Conservation (phyloP, 78 protist species). For the Dictyostelium intermedium region DNA sequence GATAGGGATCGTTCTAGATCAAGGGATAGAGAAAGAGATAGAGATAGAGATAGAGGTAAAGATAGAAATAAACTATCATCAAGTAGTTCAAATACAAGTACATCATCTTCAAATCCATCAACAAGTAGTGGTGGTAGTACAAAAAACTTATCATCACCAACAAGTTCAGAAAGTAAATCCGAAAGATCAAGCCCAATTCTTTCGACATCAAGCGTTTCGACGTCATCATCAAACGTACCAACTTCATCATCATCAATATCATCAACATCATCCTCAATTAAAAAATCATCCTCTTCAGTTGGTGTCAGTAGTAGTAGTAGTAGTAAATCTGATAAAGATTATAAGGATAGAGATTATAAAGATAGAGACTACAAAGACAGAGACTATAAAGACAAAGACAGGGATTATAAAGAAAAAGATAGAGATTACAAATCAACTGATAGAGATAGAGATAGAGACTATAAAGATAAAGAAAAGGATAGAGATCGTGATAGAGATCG, state of each 20-base stretch:
- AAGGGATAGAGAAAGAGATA: not conserved
- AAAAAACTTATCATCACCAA: conserved; percentile 1
- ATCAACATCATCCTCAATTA: not conserved
- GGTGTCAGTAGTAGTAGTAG: not conserved
- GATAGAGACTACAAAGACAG: not conserved
- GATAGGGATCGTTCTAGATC: not conserved
- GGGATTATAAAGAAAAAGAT: not conserved
- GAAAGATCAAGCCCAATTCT: not conserved
- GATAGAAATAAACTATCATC: not conserved
- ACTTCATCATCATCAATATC: not conserved
- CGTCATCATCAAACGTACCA: not conserved
- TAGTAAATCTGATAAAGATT: not conserved
- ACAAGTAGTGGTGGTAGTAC: not conserved
- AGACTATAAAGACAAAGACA: not conserved
- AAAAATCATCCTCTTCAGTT: not conserved
- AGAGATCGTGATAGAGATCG: not conserved
- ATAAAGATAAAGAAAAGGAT: not conserved
- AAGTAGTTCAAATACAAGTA: not conserved
- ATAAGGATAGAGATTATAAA: not conserved
- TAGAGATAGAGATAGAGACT: not conserved
- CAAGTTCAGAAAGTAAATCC: not conserved
- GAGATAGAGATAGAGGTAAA: not conserved
- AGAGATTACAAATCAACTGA: not conserved
- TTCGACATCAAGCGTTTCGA: not conserved
- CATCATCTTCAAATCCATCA: not conserved